Base-by-base conservation (phyloP, 2,329 filamentous ascomycete genomes). In the Huntiella moniliformis region DNA sequence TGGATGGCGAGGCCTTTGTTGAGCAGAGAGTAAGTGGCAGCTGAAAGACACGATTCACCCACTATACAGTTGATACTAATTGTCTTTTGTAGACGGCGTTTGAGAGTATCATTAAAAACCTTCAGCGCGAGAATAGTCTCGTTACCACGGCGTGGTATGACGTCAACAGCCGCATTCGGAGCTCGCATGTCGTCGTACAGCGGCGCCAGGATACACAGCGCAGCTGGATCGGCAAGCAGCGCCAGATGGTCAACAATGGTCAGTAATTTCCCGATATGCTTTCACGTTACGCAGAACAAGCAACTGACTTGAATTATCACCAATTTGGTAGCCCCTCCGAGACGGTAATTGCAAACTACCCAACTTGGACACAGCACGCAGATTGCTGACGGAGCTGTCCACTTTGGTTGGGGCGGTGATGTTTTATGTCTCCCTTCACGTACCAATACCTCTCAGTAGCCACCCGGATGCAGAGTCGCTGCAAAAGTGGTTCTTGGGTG, bases 121-220 rank as follows among this genome's bases (percentile, higher is more conserved):
- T 92, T 49, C 73, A 81, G 58, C 74, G 80, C 54, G 84, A 92
- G 60, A 85, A 84, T 58, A 71, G 71, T 35, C 70, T 91, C 57
- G 84, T 92, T 55, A 68, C 79, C 18, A 81, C 77, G n/a, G 84
- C 84, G 2, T 92, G 82, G 82, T 87, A 87, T 62, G 82, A 88
- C 60, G 71, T 91, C 55, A 77, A 79, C 18, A 78, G 71, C 57
- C 70, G 84, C 44, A 61, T 92, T 53, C 83, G 91, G 62, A 86
- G 81, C 63, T 88, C 87, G 58, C 82, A 82, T 51, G 79, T 88
- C 37, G 75, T 83, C 46, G 63, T 92, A 51, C 80, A 86, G 57
- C 67, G 84, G 53, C 71, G 81, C 53, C 74, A 75, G 54, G 82
- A 88, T 54, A 72, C 73, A 53, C 80, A 82, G 11, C 79, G 76